phyloP scores from a whole-genome alignment of 176 grass and related monocot species.

The maize (Zea mays) region Zm-B73-REFERENCE-NAM-5.0 NC_050097.1:52565001-52565500 shows the following conservation, averaged over 20 bases:
- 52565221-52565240: slow-evolving; percentile 69
- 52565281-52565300: slow-evolving; percentile 55
- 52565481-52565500: slow-evolving; percentile 39
- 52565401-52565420: slow-evolving; percentile 75
- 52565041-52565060: slow-evolving; percentile 86
- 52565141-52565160: slow-evolving; percentile 51
- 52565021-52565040: slow-evolving; percentile 96
- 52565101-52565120: slow-evolving; percentile 81
- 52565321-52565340: slow-evolving; percentile 46
- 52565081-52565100: slow-evolving; percentile 64
- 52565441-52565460: slow-evolving; percentile 38
- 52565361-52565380: not conserved
- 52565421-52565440: not conserved
- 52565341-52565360: not conserved
- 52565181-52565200: not conserved
- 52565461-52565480: slow-evolving; percentile 33
- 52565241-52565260: slow-evolving; percentile 50
- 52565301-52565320: slow-evolving; percentile 60
- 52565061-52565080: not conserved
- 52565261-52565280: slow-evolving; percentile 58
- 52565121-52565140: slow-evolving; percentile 93
- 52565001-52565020: slow-evolving; percentile 69
- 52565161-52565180: not conserved
- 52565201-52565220: slow-evolving; percentile 31
- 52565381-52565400: slow-evolving; percentile 49